These are phyloP conservation scores for Alternaria gansuensis DNA, from an alignment of 2,329 filamentous ascomycete species.

Conservation along the genomic window DNA sequence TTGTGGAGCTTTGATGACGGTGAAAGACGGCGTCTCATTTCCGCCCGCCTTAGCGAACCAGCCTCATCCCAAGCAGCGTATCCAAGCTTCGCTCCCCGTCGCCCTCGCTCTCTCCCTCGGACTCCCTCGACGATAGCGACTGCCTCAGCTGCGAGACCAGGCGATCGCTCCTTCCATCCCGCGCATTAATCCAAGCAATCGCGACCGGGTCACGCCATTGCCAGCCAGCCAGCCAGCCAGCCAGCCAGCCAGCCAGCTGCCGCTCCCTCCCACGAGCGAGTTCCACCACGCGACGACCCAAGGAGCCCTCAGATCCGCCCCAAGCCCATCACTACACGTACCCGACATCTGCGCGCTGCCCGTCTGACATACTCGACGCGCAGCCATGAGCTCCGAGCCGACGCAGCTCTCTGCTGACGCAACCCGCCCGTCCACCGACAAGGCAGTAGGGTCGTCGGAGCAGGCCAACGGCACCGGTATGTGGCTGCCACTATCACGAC, in stretches of 20 bases:
- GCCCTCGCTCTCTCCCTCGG: slow-evolving; percentile 37
- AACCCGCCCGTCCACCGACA: slow-evolving; percentile 42
- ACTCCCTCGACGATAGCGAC: slow-evolving; percentile 33
- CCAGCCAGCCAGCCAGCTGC: slow-evolving; percentile 27
- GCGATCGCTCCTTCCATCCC: slow-evolving; percentile 41
- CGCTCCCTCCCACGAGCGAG: slow-evolving; percentile 26
- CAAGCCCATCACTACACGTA: slow-evolving; percentile 27
- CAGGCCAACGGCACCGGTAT: slow-evolving; percentile 50
- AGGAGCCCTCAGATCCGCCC: slow-evolving; percentile 14
- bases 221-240: slow-evolving; percentile 30
- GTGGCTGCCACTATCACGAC: slow-evolving; percentile 21
- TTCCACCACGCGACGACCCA: slow-evolving; percentile 24
- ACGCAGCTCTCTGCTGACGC: slow-evolving; percentile 40
- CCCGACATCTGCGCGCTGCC: slow-evolving; percentile 24
- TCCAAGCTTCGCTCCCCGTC: slow-evolving; percentile 32
- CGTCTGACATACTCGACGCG: slow-evolving; percentile 30
- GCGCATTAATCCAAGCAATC: slow-evolving; percentile 37
- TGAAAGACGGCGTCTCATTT: slow-evolving; percentile 50
- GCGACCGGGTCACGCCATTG: slow-evolving; percentile 29
- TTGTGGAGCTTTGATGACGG: slow-evolving; percentile 37
- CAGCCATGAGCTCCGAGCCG: slow-evolving; percentile 51
- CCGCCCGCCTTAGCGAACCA: slow-evolving; percentile 50
- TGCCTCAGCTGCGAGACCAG: slow-evolving; percentile 33
- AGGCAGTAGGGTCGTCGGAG: slow-evolving; percentile 36
- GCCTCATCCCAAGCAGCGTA: slow-evolving; percentile 46